Evolutionary conservation across 1,284 basidiomycete species (phyloP).

Genomic region (Amylostereum areolatum): DNA sequence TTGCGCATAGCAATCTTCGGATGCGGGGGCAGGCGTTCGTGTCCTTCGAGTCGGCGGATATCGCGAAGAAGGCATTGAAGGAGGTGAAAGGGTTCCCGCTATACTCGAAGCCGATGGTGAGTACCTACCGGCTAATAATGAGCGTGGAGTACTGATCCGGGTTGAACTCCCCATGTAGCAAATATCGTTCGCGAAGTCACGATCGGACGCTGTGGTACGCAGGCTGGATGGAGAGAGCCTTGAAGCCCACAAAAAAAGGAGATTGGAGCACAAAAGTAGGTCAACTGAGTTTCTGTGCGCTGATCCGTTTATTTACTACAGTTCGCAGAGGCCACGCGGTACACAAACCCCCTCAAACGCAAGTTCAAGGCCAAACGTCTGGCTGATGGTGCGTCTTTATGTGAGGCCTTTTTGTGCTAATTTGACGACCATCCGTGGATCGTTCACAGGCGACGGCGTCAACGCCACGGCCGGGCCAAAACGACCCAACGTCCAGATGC

Average conservation of each 20-base stretch:
- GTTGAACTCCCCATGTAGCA: conserved; percentile 45
- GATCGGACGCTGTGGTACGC: conserved; percentile 87
- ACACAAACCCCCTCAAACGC: conserved; percentile 81
- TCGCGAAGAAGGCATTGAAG: conserved; percentile 82
- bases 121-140: conserved; percentile 15
- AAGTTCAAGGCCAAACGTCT: conserved; percentile 78
- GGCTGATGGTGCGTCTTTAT: conserved; percentile 55
- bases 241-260: conserved; percentile 69
- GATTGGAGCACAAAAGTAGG: conserved; percentile 81
- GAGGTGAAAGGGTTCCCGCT: conserved; percentile 94
- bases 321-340: conserved; percentile 65
- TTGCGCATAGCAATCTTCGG: conserved; percentile 87
- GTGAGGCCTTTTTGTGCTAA: conserved; percentile 5
- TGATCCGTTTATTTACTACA: background rate
- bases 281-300: conserved; percentile 2
- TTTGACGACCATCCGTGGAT: conserved; percentile 7
- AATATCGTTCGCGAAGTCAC: conserved; percentile 87
- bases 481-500: conserved; percentile 87
- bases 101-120: conserved; percentile 94
- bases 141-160: background rate
- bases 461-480: conserved; percentile 59
- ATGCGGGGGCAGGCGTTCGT: conserved; percentile 99
- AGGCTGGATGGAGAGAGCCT: conserved; percentile 58
- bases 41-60: conserved; percentile 77
- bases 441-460: conserved; percentile 60